Percentiles rank a stretch among this genome's conserved stretches.
Conservation (phyloP, 139 green algal genomes). For the Volvox reticuliferus region DNA sequence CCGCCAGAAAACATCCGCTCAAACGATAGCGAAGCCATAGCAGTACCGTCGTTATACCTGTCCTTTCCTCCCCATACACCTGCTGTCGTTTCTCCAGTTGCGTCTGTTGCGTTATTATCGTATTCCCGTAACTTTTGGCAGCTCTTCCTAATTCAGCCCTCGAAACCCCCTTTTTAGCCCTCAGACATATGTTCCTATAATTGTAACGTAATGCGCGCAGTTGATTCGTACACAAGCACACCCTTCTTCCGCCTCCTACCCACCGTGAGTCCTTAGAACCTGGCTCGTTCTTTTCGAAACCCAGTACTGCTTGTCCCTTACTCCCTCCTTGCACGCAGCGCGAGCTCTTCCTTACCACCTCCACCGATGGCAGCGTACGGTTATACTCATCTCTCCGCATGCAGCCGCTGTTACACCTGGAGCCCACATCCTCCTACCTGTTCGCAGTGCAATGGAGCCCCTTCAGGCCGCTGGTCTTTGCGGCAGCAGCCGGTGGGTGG, state of each 20-base stretch:
- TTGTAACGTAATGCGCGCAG: too few relatives aligned
- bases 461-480: slow-evolving; percentile 73
- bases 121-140: too few relatives aligned
- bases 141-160: too few relatives aligned
- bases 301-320: neutral
- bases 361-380: slow-evolving; percentile 69
- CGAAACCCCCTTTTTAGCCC: too few relatives aligned
- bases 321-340: slow-evolving; percentile 13
- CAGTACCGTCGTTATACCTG: too few relatives aligned
- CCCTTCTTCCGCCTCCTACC: neutral
- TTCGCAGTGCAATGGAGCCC: slow-evolving; percentile 70
- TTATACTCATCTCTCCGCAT: slow-evolving; percentile 65
- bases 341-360: slow-evolving; percentile 63
- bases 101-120: too few relatives aligned
- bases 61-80: too few relatives aligned
- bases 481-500: slow-evolving; percentile 57
- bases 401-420: slow-evolving; percentile 65
- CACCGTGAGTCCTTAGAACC: neutral
- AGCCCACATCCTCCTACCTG: slow-evolving; percentile 57
- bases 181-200: too few relatives aligned
- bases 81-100: too few relatives aligned
- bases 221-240: too few relatives aligned
- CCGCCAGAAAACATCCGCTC: too few relatives aligned
- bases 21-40: too few relatives aligned
- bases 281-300: neutral